A percentile compares a stretch with the other conserved stretches of the same genome.
Conservation (phyloP, 2,329 filamentous ascomycete species). For the Fusarium denticulatum region DNA sequence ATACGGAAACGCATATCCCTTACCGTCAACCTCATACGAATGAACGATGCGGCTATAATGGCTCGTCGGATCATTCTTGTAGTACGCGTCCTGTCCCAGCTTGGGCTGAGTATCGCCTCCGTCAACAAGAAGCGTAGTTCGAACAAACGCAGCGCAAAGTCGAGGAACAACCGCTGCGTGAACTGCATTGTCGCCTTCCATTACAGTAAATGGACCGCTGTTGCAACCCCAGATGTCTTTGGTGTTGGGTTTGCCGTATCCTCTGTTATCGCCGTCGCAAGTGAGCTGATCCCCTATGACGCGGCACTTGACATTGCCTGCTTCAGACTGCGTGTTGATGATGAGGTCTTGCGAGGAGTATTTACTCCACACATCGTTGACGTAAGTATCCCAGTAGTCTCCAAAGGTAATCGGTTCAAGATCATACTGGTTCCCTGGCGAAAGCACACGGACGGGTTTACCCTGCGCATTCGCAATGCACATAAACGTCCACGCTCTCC, state of each 20-base stretch:
- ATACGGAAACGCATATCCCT: slow-evolving; percentile 74
- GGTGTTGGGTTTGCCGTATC: slow-evolving; percentile 55
- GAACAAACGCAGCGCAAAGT: slow-evolving; percentile 62
- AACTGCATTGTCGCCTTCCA: slow-evolving; percentile 50
- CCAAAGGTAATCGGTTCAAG: slow-evolving; percentile 50
- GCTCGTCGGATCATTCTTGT: slow-evolving; percentile 55
- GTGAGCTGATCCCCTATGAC: slow-evolving; percentile 49
- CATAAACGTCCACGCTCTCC: slow-evolving; percentile 56
- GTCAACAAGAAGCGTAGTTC: slow-evolving; percentile 56
- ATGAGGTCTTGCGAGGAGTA: slow-evolving; percentile 52
- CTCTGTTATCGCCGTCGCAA: slow-evolving; percentile 55
- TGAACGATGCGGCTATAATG: slow-evolving; percentile 72
- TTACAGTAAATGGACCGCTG: slow-evolving; percentile 57
- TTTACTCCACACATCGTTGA: slow-evolving; percentile 57
- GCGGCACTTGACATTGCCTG: slow-evolving; percentile 54
- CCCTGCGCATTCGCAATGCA: slow-evolving; percentile 53
- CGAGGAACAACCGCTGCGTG: slow-evolving; percentile 57
- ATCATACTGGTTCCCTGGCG: slow-evolving; percentile 54
- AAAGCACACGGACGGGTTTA: slow-evolving; percentile 55
- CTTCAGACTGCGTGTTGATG: slow-evolving; percentile 55
- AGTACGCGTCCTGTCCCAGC: slow-evolving; percentile 53
- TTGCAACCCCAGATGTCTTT: slow-evolving; percentile 63
- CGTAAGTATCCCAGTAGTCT: slow-evolving; percentile 57
- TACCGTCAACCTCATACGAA: slow-evolving; percentile 65
- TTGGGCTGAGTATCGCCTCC: slow-evolving; percentile 60